phyloP scores from a whole-genome alignment of 1,284 basidiomycete species.

The Melampsora americana region DNA sequence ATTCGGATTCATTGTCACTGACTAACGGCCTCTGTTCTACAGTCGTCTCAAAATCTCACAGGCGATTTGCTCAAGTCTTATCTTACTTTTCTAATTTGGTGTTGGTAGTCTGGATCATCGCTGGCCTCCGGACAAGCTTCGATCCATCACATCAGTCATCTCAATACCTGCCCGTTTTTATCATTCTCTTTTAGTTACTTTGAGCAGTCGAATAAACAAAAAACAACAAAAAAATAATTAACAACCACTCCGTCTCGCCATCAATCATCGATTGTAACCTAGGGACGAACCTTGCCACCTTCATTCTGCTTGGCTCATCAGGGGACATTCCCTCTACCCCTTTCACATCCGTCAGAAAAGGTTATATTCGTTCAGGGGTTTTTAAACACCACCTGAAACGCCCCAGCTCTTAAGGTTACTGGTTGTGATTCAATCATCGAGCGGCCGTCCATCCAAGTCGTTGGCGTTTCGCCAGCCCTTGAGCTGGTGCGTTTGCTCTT shows the following conservation, averaged over 20 bases:
- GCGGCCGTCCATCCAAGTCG: conserved; percentile 28
- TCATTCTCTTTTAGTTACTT: no score
- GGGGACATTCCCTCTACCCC: background rate
- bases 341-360: background rate
- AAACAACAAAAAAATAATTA: no score
- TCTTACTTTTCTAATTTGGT: background rate
- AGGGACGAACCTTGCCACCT: no score
- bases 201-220: no score
- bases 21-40: background rate
- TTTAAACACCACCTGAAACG: background rate
- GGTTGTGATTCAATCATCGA: conserved; percentile 15
- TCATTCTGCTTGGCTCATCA: no score
- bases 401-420: background rate
- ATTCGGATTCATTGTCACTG: background rate
- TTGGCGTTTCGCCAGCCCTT: conserved; percentile 33
- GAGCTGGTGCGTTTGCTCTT: conserved; percentile 32
- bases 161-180: background rate
- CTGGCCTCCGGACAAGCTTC: background rate
- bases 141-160: background rate
- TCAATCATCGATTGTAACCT: no score
- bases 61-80: background rate
- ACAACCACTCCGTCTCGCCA: no score
- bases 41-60: background rate
- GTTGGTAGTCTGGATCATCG: background rate
- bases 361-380: background rate